phyloP scores from a whole-genome alignment of 1,284 basidiomycete genomes.

The Boletellus deceptivus region DNA sequence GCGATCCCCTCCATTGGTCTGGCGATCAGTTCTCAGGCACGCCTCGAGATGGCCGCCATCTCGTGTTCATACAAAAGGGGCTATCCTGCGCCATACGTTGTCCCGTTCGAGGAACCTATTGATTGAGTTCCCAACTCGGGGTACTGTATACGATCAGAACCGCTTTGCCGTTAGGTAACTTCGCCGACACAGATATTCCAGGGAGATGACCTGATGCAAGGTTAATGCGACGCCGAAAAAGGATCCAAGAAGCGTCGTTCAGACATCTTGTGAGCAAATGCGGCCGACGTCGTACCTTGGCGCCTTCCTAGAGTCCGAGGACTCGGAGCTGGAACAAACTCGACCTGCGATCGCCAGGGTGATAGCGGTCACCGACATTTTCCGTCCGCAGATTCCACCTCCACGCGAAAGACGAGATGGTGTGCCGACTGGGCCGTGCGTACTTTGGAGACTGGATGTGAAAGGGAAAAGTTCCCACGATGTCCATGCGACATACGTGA shows the following conservation, averaged over 20 bases:
- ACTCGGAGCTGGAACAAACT: background rate
- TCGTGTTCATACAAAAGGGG: background rate
- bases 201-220: background rate
- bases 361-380: too few species aligned
- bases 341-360: too few species aligned
- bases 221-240: background rate
- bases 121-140: background rate
- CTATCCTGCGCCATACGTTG: background rate
- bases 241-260: conserved; percentile 7
- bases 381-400: background rate
- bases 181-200: too few species aligned
- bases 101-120: background rate
- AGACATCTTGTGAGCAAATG: background rate
- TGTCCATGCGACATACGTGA: too few species aligned
- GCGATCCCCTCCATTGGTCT: background rate
- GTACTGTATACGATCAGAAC: background rate
- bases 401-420: background rate
- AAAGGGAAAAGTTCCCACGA: too few species aligned
- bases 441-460: too few species aligned
- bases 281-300: too few species aligned
- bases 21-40: background rate
- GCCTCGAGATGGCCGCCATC: background rate
- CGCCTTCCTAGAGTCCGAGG: background rate
- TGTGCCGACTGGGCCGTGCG: too few species aligned
- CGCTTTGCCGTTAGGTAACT: background rate